Evolutionary conservation across 2,329 filamentous ascomycete species (phyloP).

Genomic region (Botrytis tulipae): DNA sequence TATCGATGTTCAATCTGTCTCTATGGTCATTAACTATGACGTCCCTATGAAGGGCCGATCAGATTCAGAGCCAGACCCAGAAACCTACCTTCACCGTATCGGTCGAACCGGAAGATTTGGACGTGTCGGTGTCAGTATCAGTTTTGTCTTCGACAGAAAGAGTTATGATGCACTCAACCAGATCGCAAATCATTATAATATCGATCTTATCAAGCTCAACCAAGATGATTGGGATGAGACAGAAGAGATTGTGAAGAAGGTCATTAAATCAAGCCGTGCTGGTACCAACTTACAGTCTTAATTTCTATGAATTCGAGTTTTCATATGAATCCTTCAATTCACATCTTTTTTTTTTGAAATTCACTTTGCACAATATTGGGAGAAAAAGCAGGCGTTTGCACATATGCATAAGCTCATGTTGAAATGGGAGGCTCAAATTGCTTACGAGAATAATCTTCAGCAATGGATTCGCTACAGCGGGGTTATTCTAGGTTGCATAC

Average conservation of each 20-base stretch:
- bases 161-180: constrained; percentile 76
- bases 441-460: background rate
- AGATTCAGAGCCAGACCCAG: constrained; percentile 81
- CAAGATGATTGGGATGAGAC: constrained; percentile 89
- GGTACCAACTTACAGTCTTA: constrained; percentile 47
- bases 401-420: constrained; percentile 8
- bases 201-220: constrained; percentile 77
- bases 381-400: constrained; percentile 19
- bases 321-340: background rate
- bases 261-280: constrained; percentile 70
- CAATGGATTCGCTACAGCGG: constrained; percentile 1
- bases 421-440: background rate
- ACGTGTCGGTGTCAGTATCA: constrained; percentile 92
- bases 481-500: constrained; percentile 18
- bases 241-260: constrained; percentile 75
- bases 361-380: constrained; percentile 15
- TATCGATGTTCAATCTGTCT: constrained; percentile 90
- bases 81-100: constrained; percentile 97
- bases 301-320: background rate
- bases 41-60: constrained; percentile 73
- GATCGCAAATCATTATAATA: constrained; percentile 79
- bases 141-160: constrained; percentile 82
- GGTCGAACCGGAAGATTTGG: constrained; percentile 96
- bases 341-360: constrained; percentile 1
- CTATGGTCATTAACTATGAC: constrained; percentile 98